Evolutionary conservation across 2,329 filamentous ascomycete genomes (phyloP), one percentile per base, ranked within the genome.

Genomic region (Tolypocladium endophyticum): DNA sequence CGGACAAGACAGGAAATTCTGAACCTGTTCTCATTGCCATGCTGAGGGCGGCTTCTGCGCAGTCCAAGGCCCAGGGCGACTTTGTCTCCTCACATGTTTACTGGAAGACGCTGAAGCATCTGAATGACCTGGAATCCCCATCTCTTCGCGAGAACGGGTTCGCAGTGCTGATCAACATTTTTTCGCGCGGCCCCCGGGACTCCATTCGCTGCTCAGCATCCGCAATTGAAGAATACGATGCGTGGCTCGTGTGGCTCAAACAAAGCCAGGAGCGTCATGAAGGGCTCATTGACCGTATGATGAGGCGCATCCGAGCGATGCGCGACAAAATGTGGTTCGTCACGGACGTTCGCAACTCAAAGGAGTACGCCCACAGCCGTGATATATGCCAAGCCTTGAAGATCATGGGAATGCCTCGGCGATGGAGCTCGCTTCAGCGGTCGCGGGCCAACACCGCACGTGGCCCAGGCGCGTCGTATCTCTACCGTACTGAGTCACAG

Each of bases 251-350:
- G 16, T 92, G 88, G 84, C 80, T 95, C 25, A 91, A 91, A 68
- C 89, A 91, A 65, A 90, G 87, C 30, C 87, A 93, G 67, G 88
- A 91, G 67, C 84, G 88, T 3, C 86, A 92, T 55, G 90, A 93
- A 66, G 82, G 81, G 3, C 81, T 85, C 16, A 87, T 92, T 41
- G 87, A 91, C 47, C 80, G 84, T 6, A 89, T 91, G 83, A 88
- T 90, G 80, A 80, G 81, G 61, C 84, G 85, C 6, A 80, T 94
- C 43, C 84, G 87, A 60, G 86, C 88, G 28, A 80, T 97, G 45
- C 85, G 94, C 50, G 90, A 96, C 71, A 97, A 97, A 79, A 96
- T 97, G 90, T 99, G 94, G 94, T 99, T 96, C 71, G 89, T 94
- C 61, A 93, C 90, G 1, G 92, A 97, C 71, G 92, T 97, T 35